Percentiles rank a stretch among this genome's conserved stretches.
Evolutionary conservation across 495 filamentous ascomycete genomes (phyloP).

Genomic region (Trichoderma reesei): DNA sequence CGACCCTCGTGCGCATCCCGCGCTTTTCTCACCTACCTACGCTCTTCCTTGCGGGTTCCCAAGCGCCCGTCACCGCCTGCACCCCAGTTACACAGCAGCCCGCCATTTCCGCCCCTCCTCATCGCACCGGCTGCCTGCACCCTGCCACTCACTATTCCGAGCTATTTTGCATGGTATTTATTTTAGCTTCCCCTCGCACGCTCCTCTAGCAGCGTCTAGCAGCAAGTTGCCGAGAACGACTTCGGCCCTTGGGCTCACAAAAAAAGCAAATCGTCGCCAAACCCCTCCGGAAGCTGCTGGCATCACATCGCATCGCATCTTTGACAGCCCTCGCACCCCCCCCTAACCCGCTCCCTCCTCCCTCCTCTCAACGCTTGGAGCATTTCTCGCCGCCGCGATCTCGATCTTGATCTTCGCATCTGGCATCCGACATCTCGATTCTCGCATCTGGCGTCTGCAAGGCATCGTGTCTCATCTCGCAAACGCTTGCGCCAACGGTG

Average conservation of each 20-base stretch:
- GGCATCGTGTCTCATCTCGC: background rate
- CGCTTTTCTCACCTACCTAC: background rate
- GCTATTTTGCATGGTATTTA: too few relatives aligned
- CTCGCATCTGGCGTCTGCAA: background rate
- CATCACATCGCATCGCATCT: too few relatives aligned
- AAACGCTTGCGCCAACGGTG: background rate
- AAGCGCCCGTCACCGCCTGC: slow-evolving; percentile 8
- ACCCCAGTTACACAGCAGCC: slow-evolving; percentile 8
- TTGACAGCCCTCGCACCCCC: background rate
- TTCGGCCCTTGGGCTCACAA: slow-evolving; percentile 8
- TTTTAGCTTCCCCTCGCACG: background rate
- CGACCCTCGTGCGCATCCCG: too few relatives aligned
- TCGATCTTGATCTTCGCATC: too few relatives aligned
- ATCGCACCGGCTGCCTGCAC: background rate
- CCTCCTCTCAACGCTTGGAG: background rate
- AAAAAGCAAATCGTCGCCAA: background rate
- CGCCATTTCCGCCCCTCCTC: slow-evolving; percentile 9
- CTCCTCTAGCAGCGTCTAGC: too few relatives aligned
- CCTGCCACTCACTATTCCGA: too few relatives aligned
- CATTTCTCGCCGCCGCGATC: background rate
- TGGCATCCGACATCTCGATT: too few relatives aligned
- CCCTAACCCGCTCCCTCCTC: background rate
- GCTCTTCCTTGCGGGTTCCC: background rate
- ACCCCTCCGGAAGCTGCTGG: slow-evolving; percentile 5
- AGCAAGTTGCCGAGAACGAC: slow-evolving; percentile 5